Conservation (phyloP, 257 asterid genomes). For the Nicotiana obtusifolia region DNA sequence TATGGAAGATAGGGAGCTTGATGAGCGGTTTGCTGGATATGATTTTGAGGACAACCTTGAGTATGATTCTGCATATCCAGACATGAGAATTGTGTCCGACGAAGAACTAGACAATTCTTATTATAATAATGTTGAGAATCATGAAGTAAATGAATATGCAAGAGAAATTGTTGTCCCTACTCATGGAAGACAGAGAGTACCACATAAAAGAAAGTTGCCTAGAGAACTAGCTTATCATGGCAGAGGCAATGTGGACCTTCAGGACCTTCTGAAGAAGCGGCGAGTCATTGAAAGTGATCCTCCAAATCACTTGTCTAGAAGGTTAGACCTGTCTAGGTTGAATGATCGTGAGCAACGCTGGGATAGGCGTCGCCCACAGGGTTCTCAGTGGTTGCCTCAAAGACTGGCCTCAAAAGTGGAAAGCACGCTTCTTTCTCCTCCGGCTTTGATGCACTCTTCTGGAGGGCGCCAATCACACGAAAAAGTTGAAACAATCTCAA, state of each 20-base stretch:
- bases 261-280: constrained; percentile 25
- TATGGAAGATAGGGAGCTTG: constrained; percentile 14
- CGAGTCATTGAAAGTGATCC: constrained; percentile 9
- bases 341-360: constrained; percentile 9
- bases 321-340: constrained; percentile 11
- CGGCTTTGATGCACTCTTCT: neutral
- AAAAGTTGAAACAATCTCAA: constrained; percentile 5
- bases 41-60: constrained; percentile 20
- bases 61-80: constrained; percentile 25
- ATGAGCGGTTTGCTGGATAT: constrained; percentile 15
- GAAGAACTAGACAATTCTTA: constrained; percentile 2
- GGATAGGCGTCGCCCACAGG: constrained; percentile 4
- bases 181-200: constrained; percentile 7
- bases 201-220: constrained; percentile 7
- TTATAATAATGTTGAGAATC: constrained; percentile 1
- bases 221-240: constrained; percentile 6
- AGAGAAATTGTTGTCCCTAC: neutral
- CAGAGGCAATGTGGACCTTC: constrained; percentile 22
- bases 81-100: constrained; percentile 8
- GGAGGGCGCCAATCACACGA: neutral
- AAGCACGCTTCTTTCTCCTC: constrained; percentile 17
- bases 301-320: constrained; percentile 8
- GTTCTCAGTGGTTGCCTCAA: constrained; percentile 12
- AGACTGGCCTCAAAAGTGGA: constrained; percentile 29
- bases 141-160: neutral